Evolutionary conservation across 352 stramenopile species (phyloP).

Genomic region (Phytophthora cryptogea): DNA sequence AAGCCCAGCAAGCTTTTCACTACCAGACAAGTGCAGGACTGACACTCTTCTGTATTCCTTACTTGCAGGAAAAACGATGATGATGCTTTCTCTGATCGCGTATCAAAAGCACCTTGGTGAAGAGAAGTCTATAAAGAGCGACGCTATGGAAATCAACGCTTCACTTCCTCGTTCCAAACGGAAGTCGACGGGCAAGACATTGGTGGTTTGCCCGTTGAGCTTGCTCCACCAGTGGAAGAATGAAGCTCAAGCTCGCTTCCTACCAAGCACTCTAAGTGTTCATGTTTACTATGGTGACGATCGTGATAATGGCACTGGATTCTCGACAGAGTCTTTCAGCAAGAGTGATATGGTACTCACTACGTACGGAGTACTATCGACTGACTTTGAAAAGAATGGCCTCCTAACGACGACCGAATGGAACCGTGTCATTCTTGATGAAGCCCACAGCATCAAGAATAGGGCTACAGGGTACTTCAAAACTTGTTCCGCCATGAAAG

Average conservation of each 20-base stretch:
- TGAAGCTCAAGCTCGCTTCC: slow-evolving; percentile 75
- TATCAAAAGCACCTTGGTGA: slow-evolving; percentile 57
- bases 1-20: slow-evolving; percentile 14
- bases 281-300: slow-evolving; percentile 81
- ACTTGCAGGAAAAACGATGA: slow-evolving; percentile 75
- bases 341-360: slow-evolving; percentile 81
- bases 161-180: slow-evolving; percentile 8
- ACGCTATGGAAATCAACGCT: not conserved
- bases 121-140: not conserved
- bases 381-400: slow-evolving; percentile 66
- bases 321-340: slow-evolving; percentile 17
- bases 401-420: slow-evolving; percentile 52
- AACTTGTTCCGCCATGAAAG: slow-evolving; percentile 53
- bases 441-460: slow-evolving; percentile 93
- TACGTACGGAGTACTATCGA: slow-evolving; percentile 82
- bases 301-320: slow-evolving; percentile 22
- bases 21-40: not conserved
- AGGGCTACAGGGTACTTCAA: slow-evolving; percentile 74
- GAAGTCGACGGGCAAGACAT: slow-evolving; percentile 47
- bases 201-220: slow-evolving; percentile 88
- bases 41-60: slow-evolving; percentile 2
- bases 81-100: slow-evolving; percentile 69
- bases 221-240: slow-evolving; percentile 90
- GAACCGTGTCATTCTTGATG: slow-evolving; percentile 90
- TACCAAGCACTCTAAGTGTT: slow-evolving; percentile 51